Conservation (phyloP, 352 stramenopile species). For the Pythium aquatile region DNA sequence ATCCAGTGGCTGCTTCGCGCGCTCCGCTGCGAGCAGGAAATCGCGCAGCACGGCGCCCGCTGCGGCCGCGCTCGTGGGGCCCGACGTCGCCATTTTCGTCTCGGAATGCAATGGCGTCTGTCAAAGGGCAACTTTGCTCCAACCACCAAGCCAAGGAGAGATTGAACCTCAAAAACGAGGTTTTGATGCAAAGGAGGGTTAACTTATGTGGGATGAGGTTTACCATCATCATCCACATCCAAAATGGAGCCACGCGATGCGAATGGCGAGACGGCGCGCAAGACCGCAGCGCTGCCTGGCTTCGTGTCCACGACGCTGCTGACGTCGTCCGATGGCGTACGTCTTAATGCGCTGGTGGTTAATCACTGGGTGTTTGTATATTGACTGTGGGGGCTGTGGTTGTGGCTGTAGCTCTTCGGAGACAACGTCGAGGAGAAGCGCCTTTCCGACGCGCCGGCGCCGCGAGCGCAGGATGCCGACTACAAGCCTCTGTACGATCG, state of each 20-base stretch:
- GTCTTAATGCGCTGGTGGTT: constrained; percentile 8
- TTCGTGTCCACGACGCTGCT: constrained; percentile 85
- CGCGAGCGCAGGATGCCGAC: constrained; percentile 38
- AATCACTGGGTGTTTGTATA: not conserved
- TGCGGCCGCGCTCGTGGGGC: constrained; percentile 6
- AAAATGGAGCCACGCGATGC: constrained; percentile 31
- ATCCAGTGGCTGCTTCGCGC: constrained; percentile 58
- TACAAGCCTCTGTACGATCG: constrained; percentile 83
- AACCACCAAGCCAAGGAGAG: constrained; percentile 16
- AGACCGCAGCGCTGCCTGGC: constrained; percentile 30
- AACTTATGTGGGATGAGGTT: constrained; percentile 12
- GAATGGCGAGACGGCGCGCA: constrained; percentile 20
- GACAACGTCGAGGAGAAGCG: constrained; percentile 85
- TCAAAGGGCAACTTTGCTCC: constrained; percentile 24
- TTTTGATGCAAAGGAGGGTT: constrained; percentile 5
- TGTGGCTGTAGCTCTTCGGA: constrained; percentile 66
- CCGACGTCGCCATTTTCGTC: not conserved
- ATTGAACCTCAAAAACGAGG: constrained; percentile 17
- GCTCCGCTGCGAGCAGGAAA: constrained; percentile 64
- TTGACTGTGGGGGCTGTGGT: not conserved
- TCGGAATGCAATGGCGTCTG: not conserved
- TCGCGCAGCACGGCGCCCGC: constrained; percentile 46
- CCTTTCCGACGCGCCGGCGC: constrained; percentile 60
- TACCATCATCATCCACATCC: not conserved
- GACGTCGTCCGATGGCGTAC: constrained; percentile 81